These are phyloP conservation scores for Neurospora sp. DNA, from an alignment of 495 filamentous ascomycete species.

Conservation along the genomic window DNA sequence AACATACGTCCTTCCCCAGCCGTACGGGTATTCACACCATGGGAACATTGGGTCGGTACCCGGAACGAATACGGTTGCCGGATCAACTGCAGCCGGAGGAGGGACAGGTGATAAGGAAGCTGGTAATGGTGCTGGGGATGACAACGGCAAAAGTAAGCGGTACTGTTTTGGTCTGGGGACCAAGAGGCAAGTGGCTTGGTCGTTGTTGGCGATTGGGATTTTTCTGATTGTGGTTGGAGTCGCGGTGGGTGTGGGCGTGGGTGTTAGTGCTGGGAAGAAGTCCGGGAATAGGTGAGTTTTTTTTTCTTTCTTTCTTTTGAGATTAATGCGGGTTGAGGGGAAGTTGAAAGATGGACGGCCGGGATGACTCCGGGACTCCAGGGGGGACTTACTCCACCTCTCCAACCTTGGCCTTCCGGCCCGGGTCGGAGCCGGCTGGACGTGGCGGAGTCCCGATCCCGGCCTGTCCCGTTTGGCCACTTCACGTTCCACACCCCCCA, in stretches of 20 bases:
- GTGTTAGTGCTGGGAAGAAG: slow-evolving; percentile 9
- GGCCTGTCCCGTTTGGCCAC: neutral
- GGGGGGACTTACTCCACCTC: neutral
- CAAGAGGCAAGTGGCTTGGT: slow-evolving; percentile 13
- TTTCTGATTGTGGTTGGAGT: slow-evolving; percentile 19
- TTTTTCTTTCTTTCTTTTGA: neutral
- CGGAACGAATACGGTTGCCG: neutral
- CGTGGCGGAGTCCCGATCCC: neutral
- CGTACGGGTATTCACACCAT: neutral
- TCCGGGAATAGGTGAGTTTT: slow-evolving; percentile 1
- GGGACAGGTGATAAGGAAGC: neutral
- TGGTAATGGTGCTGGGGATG: neutral
- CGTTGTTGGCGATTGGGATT: slow-evolving; percentile 11
- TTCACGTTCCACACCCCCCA: too few relatives aligned
- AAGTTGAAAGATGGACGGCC: neutral
- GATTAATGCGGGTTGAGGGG: neutral
- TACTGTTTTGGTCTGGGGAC: neutral
- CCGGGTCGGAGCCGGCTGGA: too few relatives aligned
- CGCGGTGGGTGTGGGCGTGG: slow-evolving; percentile 23
- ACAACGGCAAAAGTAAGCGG: neutral
- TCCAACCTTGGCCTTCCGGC: neutral
- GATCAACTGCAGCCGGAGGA: neutral
- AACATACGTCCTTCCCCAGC: neutral
- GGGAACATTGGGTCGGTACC: neutral
- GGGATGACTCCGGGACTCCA: too few relatives aligned